A percentile compares a stretch with the other conserved stretches of the same genome.
phyloP scores from a whole-genome alignment of 1,284 basidiomycete genomes.

The Pyrrhoderma noxium region DNA sequence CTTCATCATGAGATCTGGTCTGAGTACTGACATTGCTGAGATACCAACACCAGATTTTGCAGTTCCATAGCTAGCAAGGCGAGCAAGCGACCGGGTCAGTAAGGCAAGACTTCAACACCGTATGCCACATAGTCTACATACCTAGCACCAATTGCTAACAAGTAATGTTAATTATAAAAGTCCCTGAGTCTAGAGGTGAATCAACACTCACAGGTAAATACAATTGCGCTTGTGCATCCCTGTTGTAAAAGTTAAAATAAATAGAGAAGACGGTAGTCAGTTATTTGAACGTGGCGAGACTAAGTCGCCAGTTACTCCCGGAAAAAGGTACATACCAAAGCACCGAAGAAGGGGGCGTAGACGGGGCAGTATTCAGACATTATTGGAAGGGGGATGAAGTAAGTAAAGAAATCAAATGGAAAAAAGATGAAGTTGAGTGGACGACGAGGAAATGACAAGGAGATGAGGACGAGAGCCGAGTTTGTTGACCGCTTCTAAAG shows the following conservation, averaged over 20 bases:
- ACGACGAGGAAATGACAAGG: background rate
- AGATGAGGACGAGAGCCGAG: no score
- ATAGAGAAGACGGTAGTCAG: background rate
- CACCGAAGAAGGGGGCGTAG: slow-evolving; percentile 96
- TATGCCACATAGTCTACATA: slow-evolving; percentile 27
- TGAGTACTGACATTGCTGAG: slow-evolving; percentile 94
- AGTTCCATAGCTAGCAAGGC: slow-evolving; percentile 77
- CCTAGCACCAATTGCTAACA: slow-evolving; percentile 66
- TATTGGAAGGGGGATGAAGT: slow-evolving; percentile 24
- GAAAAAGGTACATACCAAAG: slow-evolving; percentile 61
- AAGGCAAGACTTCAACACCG: no score
- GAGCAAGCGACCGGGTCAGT: background rate
- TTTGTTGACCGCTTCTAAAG: background rate
- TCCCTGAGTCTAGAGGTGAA: background rate
- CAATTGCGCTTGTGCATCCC: slow-evolving; percentile 95
- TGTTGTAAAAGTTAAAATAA: slow-evolving; percentile 26
- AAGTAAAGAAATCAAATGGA: background rate
- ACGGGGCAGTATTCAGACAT: slow-evolving; percentile 91
- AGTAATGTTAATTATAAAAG: no score
- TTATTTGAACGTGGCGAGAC: slow-evolving; percentile 8
- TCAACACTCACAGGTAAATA: slow-evolving; percentile 83
- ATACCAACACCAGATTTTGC: slow-evolving; percentile 99
- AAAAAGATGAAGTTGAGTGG: background rate
- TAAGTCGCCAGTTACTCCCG: slow-evolving; percentile 1
- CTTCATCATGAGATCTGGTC: slow-evolving; percentile 95